Conservation (phyloP, 2,329 filamentous ascomycete species). For the Hirsutella thompsonii region DNA sequence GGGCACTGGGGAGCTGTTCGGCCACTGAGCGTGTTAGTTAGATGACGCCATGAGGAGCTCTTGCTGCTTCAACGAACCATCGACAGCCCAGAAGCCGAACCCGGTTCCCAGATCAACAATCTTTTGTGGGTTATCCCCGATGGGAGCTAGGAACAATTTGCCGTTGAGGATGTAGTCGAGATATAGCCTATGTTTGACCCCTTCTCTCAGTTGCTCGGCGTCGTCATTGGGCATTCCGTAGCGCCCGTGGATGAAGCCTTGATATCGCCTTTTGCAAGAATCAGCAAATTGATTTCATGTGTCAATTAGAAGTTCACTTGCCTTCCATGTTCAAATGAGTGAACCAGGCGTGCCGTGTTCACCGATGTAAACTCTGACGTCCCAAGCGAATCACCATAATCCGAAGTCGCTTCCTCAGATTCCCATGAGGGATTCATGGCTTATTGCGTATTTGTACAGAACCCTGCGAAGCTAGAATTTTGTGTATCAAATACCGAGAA, state of each 20-base stretch:
- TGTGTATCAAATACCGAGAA: no score
- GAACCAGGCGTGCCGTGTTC: conserved; percentile 12
- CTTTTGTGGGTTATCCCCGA: conserved; percentile 30
- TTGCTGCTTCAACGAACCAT: conserved; percentile 19
- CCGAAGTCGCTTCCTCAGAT: conserved; percentile 22
- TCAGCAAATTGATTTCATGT: background rate
- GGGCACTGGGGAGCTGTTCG: conserved; percentile 29
- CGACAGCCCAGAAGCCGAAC: conserved; percentile 43
- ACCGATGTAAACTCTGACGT: conserved; percentile 28
- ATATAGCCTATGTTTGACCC: conserved; percentile 32
- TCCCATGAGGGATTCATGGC: conserved; percentile 12
- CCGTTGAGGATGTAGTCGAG: conserved; percentile 33
- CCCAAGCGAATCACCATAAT: conserved; percentile 23
- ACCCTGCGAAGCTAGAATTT: no score
- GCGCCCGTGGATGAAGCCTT: conserved; percentile 30
- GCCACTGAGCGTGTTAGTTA: conserved; percentile 22
- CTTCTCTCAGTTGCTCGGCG: conserved; percentile 33
- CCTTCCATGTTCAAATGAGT: conserved; percentile 25
- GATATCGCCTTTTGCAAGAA: conserved; percentile 28
- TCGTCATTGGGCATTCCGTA: conserved; percentile 42
- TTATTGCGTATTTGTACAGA: no score
- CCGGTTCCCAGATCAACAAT: conserved; percentile 38
- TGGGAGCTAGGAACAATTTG: conserved; percentile 27
- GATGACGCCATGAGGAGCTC: no score
- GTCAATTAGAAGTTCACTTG: conserved; percentile 5